Base-by-base conservation (phyloP, 73 alveolate genomes). In the Symbiodinium pilosum region DNA sequence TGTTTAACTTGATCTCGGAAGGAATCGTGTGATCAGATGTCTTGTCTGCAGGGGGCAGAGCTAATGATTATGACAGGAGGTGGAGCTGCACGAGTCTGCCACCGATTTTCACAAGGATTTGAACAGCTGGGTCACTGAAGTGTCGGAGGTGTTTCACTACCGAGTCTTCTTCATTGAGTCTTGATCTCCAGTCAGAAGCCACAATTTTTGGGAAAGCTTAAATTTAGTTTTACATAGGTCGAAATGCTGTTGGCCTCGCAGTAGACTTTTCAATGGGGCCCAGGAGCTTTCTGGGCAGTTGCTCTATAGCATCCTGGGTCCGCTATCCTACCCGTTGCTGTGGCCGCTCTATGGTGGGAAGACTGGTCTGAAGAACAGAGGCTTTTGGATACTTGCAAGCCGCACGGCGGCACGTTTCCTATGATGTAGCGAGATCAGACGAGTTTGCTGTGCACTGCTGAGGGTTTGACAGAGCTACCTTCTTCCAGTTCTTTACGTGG, bases 81-180 rank as follows among this genome's bases (percentile, higher is more conserved):
- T 40, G 9, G 86, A 36, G 21, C 44, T 81, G 34, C 87, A 43
- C 38, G 73, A 83, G 73, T 40, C 83, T 26, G 97, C 86, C 40
- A 71, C 73, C 16, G 54, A 91, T 39, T 91, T 91, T 88, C 88
- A 91, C 64, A 24, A 64, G 97, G 97, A 91, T 54, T 43, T 91
- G 97, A 54, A 71, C 75, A 64, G 69, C 88, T 91, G 97, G 97
- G 97, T 91, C 81, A 41, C 88, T 47, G 97, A 91, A 73, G 97
- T 91, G 9, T 91, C 97, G 6, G 97, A 91, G 97, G 73, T 43
- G 44, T 91, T 91, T 75, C 97, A 91, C 77, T 64, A n/a, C n/a
- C 68, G 87, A n/a, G 73, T 91, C 21, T 91, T 91, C 73, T 40
- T 91, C n/a, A 91, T 91, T 11, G 97, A 91, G 38, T 56, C 94